Percentiles rank a stretch among this genome's conserved stretches.
These are phyloP conservation scores for Boletellus emodensis DNA, from an alignment of 768 basidiomycete species.

Conservation along the genomic window DNA sequence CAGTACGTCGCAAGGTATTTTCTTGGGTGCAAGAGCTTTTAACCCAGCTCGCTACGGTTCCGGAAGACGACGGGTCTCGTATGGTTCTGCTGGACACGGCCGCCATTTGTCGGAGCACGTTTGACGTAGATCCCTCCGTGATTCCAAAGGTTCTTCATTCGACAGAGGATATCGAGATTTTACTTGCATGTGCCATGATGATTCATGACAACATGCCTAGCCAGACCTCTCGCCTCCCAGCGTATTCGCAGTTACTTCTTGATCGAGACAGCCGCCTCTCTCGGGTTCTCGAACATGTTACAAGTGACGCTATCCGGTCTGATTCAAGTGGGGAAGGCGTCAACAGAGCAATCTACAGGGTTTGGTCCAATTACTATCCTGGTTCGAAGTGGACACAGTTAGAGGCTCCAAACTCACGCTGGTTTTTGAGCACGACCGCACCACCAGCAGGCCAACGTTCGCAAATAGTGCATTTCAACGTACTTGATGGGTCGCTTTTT, in stretches of 20 bases:
- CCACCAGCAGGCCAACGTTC: constrained; percentile 3
- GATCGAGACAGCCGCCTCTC: constrained; percentile 33
- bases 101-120: constrained; percentile 26
- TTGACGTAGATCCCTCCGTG: constrained; percentile 17
- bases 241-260: constrained; percentile 22
- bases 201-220: constrained; percentile 30
- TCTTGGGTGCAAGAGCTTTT: constrained; percentile 35
- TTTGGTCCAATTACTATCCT: constrained; percentile 31
- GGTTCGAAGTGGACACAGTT: constrained; percentile 24
- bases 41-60: constrained; percentile 10
- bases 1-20: constrained; percentile 30
- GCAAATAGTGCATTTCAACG: constrained; percentile 37
- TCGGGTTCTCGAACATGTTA: constrained; percentile 20
- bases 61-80: constrained; percentile 1
- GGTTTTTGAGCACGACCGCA: constrained; percentile 27
- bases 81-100: constrained; percentile 15
- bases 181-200: constrained; percentile 33
- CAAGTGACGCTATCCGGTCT: constrained; percentile 11
- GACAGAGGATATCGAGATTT: constrained; percentile 21
- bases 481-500: constrained; percentile 29
- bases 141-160: constrained; percentile 16
- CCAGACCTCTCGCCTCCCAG: not conserved
- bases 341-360: constrained; percentile 24
- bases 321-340: constrained; percentile 18
- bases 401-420: constrained; percentile 23